Percentiles rank a stretch among this genome's conserved stretches.
Evolutionary conservation across 208 protist species (phyloP).

Genomic region (Crithidia mellificae): DNA sequence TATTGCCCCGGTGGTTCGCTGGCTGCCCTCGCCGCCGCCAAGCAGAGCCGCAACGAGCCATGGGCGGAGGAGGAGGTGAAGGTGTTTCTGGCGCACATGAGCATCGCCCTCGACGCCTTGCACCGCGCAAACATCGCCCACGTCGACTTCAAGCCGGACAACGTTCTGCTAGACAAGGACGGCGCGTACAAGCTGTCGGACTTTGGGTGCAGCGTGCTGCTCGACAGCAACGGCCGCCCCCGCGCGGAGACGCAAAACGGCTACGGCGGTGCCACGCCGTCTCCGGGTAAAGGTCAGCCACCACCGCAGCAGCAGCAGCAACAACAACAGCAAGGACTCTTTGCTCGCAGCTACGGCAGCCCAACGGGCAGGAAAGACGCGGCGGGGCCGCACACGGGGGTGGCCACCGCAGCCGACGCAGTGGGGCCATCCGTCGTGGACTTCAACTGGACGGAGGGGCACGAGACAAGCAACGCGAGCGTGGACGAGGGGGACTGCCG

Average conservation of each 20-base stretch:
- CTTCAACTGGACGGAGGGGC: constrained; percentile 23
- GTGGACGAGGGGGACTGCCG: constrained; percentile 91
- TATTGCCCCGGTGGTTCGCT: constrained; percentile 86
- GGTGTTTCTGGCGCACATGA: constrained; percentile 82
- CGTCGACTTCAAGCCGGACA: constrained; percentile 94
- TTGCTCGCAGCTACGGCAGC: constrained; percentile 12
- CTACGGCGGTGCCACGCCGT: constrained; percentile 2
- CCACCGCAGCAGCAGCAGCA: constrained; percentile 1
- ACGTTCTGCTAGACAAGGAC: constrained; percentile 83
- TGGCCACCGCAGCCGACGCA: no score
- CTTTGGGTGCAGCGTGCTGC: constrained; percentile 88
- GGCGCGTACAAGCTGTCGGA: constrained; percentile 89
- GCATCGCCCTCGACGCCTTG: constrained; percentile 84
- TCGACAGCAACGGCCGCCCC: constrained; percentile 68
- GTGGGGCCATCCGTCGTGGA: background rate
- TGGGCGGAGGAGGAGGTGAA: constrained; percentile 83
- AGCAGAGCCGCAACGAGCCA: constrained; percentile 39
- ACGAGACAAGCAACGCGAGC: constrained; percentile 70
- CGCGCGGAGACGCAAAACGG: constrained; percentile 26
- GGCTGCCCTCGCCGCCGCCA: constrained; percentile 47
- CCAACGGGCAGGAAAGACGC: background rate
- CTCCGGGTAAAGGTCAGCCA: background rate
- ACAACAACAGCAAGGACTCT: no score
- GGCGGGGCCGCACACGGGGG: background rate
- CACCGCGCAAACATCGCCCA: constrained; percentile 86